Conservation (phyloP, 2,329 filamentous ascomycete species). For the Catunica adiposa region DNA sequence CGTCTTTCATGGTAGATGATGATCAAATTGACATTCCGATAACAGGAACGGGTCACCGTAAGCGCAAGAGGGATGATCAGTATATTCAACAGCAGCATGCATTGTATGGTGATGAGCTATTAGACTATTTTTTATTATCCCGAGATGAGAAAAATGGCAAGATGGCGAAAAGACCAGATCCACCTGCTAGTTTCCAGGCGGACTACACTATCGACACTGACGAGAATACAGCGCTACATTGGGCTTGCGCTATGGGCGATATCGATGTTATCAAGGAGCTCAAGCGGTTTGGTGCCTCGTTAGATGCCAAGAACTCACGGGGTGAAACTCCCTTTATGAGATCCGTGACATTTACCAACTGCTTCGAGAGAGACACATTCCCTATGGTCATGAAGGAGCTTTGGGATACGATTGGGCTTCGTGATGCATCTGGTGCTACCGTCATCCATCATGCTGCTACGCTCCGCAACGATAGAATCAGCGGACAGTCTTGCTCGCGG, state of each 20-base stretch:
- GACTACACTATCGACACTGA: constrained; percentile 90
- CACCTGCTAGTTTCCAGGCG: constrained; percentile 72
- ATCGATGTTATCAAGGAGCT: constrained; percentile 80
- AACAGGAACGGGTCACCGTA: constrained; percentile 25
- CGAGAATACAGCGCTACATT: constrained; percentile 83
- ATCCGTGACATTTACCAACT: constrained; percentile 90
- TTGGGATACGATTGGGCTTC: constrained; percentile 60
- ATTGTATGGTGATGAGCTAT: constrained; percentile 77
- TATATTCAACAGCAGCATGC: constrained; percentile 68
- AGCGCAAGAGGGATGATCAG: constrained; percentile 57
- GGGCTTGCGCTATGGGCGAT: constrained; percentile 96
- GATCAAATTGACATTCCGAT: constrained; percentile 50
- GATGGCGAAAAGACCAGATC: constrained; percentile 56
- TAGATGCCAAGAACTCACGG: constrained; percentile 51
- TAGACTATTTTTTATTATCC: constrained; percentile 89
- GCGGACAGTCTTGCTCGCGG: constrained; percentile 73
- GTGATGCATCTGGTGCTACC: constrained; percentile 68
- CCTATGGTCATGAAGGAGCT: constrained; percentile 69
- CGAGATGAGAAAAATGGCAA: constrained; percentile 47
- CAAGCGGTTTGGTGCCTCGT: constrained; percentile 60
- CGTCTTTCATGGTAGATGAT: constrained; percentile 72
- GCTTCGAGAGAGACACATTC: constrained; percentile 85
- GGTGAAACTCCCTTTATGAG: constrained; percentile 90
- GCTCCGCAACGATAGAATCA: constrained; percentile 63
- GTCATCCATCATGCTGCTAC: constrained; percentile 90